A percentile compares a stretch with the other conserved stretches of the same genome.
These are phyloP conservation scores for Ceratobasidium sp. DNA, from an alignment of 1,284 basidiomycete species.

Conservation along the genomic window DNA sequence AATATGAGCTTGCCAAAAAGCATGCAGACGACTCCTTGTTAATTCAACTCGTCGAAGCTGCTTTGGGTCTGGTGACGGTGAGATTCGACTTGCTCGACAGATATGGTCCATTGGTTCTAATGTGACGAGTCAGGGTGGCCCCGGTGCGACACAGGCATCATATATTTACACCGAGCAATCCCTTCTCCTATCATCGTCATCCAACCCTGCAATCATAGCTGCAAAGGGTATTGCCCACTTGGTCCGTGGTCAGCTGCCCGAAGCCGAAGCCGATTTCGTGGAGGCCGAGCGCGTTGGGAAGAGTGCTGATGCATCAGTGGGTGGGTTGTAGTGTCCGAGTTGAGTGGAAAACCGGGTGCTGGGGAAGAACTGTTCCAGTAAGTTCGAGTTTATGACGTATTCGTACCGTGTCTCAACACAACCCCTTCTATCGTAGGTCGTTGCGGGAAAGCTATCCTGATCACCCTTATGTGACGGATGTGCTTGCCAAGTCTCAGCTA, in stretches of 20 bases:
- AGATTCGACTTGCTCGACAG: neutral
- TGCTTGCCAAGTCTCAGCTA: constrained; percentile 63
- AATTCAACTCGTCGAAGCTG: constrained; percentile 87
- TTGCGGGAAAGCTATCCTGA: constrained; percentile 63
- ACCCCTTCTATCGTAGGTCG: constrained; percentile 54
- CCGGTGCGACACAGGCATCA: constrained; percentile 68
- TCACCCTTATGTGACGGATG: constrained; percentile 72
- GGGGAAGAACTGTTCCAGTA: constrained; percentile 73
- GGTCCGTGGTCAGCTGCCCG: constrained; percentile 77
- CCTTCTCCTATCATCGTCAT: constrained; percentile 80
- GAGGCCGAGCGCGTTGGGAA: constrained; percentile 67
- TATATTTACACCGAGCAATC: constrained; percentile 94
- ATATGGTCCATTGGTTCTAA: neutral
- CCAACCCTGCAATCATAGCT: constrained; percentile 72
- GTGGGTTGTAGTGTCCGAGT: constrained; percentile 67
- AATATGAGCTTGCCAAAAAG: constrained; percentile 78
- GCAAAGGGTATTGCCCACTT: constrained; percentile 85
- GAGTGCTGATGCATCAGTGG: constrained; percentile 74
- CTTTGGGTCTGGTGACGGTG: constrained; percentile 80
- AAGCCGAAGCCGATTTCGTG: constrained; percentile 83
- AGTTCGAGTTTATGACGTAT: constrained; percentile 46
- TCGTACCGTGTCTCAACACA: constrained; percentile 28
- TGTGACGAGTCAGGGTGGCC: constrained; percentile 51
- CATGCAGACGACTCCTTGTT: constrained; percentile 85
- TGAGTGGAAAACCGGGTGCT: constrained; percentile 64